phyloP scores from a whole-genome alignment of 73 alveolate species.

The Stentor coeruleus region DNA sequence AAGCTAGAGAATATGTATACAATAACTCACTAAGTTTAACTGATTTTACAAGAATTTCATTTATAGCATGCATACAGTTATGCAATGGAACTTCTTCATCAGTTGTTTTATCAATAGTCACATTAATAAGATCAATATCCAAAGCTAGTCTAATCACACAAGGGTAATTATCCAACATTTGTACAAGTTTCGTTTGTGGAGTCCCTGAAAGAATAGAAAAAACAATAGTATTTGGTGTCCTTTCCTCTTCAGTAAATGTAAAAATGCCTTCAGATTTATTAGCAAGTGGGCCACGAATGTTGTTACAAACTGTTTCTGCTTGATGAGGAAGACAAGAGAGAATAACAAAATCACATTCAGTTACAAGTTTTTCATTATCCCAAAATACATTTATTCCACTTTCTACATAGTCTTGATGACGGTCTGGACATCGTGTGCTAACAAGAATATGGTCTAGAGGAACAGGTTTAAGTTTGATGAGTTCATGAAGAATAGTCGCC shows the following conservation, averaged over 20 bases:
- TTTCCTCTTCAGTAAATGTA: constrained; percentile 20
- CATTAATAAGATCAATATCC: not conserved
- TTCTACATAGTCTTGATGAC: not conserved
- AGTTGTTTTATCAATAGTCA: not conserved
- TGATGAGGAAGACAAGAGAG: constrained; percentile 19
- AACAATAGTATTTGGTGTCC: not conserved
- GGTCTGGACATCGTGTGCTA: constrained; percentile 14
- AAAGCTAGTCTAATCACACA: not conserved
- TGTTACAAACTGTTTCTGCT: not conserved
- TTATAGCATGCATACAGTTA: not conserved
- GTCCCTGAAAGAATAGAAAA: constrained; percentile 24
- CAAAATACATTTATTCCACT: not conserved
- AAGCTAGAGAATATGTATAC: not conserved
- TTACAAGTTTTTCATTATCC: constrained; percentile 1
- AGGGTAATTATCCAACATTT: not conserved
- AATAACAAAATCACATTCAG: constrained; percentile 9
- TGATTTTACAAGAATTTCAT: not conserved
- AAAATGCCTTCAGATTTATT: constrained; percentile 5
- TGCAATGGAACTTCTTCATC: not conserved
- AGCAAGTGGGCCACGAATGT: not conserved
- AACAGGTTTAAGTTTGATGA: not conserved
- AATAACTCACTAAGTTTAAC: not conserved
- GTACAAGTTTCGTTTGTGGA: not conserved
- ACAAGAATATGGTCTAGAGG: not conserved
- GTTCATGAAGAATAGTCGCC: not conserved